Evolutionary conservation across 352 stramenopile genomes (phyloP), one percentile per base, ranked within the genome.

Genomic region (Globisporangium iwayamae): DNA sequence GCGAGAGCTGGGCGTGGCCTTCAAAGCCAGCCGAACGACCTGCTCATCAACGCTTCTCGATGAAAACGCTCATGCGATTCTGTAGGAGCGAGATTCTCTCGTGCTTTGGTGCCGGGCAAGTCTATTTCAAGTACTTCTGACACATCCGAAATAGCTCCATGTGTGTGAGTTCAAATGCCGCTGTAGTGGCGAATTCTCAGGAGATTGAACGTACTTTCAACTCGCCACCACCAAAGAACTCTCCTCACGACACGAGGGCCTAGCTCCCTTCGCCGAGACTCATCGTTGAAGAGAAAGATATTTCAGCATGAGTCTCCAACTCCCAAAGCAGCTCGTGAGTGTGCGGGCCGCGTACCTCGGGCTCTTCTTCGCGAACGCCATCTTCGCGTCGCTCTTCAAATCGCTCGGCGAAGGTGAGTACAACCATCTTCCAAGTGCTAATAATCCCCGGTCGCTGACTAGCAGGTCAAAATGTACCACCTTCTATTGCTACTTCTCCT

Each of bases 281-380:
- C 39, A 46, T 7, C 39, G 39, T 7, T 6, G 6, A 5, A 46
- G 5, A 46, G 39, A n/a, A 0, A 46, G 14, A 46, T 36, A 36
- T 2, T 36, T 36, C 14, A 46, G 3, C 14, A 48, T 48, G 43
- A 6, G 16, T 11, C 9, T 48, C 22, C 18, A 20, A 8, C 5
- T 48, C 4, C 22, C 43, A 22, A 48, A 11, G 14, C 16, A 56
- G 25, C 16, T 56, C 30, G 16, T 34, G 28, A n/a, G 59, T 14
- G 59, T 81, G 34, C 80, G 80, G 1, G 66, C 62, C 10, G 66
- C 70, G 41, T 93, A 91, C 60, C 76, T 90, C 20, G 66, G 41
- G 16, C 64, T 91, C 32, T 93, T 93, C 77, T 86, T 93, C 57
- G 76, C 72, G 54, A 93, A 90, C 50, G 79, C 82, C 34, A 81